Base-by-base conservation (phyloP, 176 grass and related monocot genomes). In the Cenchrus purpureus region DNA sequence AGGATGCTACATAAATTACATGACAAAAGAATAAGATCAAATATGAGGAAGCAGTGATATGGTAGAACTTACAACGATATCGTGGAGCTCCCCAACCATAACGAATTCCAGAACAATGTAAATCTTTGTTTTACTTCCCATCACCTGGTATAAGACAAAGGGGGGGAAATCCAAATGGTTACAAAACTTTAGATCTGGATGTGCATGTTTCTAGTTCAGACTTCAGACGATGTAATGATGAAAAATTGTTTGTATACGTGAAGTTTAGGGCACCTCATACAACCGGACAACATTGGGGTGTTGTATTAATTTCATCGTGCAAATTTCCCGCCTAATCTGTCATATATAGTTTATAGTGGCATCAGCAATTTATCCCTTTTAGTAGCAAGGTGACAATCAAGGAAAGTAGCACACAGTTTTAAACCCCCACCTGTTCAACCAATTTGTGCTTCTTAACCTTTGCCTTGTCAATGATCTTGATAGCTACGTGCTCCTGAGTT, bases 61-160 rank as follows among this genome's bases (percentile, higher is more conserved):
- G 13, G 46, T 25, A 50, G 82, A 69, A 81, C 92, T 88, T 86
- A 97, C 95, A 67, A 94, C 87, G 54, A 92, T 94, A 88, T 97
- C 92, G 60, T 91, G 93, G 58, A 97, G 90, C 74, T 97, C 95
- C 86, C 92, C 95, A 42, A 92, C 95, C 40, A 85, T 94, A 61
- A 86, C 78, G 80, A 89, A 94, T 64, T 97, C 95, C n/a, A 97
- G 78, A 78, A 97, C 84, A 53, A 97, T 92, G 84, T 92, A 97
- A 74, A 97, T 97, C 84, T 84, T 94, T 79, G 92, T 79, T 91
- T 94, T 97, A 81, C 92, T 97, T 77, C 95, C 95, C 92, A 97
- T 97, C 48, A 97, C 92, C 95, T 97, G 85, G 80, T 48, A 88
- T 40, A 73, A 83, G 17, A 72, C 55, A 54, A 66, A 67, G 45